Conservation (phyloP, 2,329 filamentous ascomycete genomes). For the Diaporthe citrichinensis region DNA sequence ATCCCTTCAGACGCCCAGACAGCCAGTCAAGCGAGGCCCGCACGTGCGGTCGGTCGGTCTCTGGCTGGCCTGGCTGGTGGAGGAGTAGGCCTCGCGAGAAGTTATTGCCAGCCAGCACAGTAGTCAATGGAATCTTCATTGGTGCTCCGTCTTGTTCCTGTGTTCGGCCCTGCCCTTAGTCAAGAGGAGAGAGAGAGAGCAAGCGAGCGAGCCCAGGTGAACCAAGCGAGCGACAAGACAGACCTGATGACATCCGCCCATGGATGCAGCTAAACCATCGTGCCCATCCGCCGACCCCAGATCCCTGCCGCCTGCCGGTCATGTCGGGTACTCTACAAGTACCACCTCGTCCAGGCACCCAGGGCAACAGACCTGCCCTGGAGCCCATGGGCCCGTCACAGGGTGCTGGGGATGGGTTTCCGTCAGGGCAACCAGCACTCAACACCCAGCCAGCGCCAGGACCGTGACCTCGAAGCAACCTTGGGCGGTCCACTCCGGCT, state of each 20-base stretch:
- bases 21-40: conserved; percentile 16
- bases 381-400: conserved; percentile 29
- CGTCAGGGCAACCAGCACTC: not conserved
- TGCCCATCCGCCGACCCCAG: conserved; percentile 34
- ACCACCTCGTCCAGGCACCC: conserved; percentile 26
- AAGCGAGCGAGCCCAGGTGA: not conserved
- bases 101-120: not conserved
- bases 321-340: conserved; percentile 33
- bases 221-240: conserved; percentile 12
- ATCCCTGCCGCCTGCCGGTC: conserved; percentile 27
- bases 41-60: conserved; percentile 14
- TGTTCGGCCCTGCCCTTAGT: not conserved
- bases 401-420: not conserved
- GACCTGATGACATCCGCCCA: conserved; percentile 34
- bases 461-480: not conserved
- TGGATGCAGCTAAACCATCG: conserved; percentile 35
- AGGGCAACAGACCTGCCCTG: conserved; percentile 10
- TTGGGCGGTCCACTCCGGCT: conserved; percentile 19
- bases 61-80: conserved; percentile 2
- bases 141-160: not conserved
- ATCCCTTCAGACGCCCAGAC: conserved; percentile 35
- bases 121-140: not conserved
- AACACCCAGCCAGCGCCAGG: not conserved
- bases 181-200: not conserved
- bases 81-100: not conserved